Percentiles rank a stretch among this genome's conserved stretches.
Evolutionary conservation across 768 basidiomycete genomes (phyloP).

Genomic region (Jaapia argillacea): DNA sequence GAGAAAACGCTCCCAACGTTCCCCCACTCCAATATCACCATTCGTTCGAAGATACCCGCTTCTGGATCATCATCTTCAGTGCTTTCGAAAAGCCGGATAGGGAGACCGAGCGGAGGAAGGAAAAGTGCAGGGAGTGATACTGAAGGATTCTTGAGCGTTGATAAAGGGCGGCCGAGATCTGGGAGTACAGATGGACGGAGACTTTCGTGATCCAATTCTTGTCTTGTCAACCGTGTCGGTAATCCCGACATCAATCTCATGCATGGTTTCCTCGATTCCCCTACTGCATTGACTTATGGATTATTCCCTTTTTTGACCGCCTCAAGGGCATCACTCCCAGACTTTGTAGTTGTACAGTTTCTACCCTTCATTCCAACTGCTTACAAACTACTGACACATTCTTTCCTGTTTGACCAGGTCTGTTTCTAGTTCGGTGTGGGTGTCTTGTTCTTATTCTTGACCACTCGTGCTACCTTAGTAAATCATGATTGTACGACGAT

Average conservation of each 20-base stretch:
- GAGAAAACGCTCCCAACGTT: constrained; percentile 32
- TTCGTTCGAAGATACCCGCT: constrained; percentile 34
- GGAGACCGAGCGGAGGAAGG: constrained; percentile 25
- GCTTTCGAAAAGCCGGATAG: constrained; percentile 36
- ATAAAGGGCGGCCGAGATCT: background rate
- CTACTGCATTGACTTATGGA: background rate
- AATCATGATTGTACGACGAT: background rate
- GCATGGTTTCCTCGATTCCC: background rate
- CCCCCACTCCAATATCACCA: constrained; percentile 38
- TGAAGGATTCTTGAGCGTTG: background rate
- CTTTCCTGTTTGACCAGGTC: too few relatives aligned
- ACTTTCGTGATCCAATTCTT: background rate
- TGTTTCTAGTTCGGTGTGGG: background rate
- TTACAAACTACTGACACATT: too few relatives aligned
- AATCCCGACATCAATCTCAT: background rate
- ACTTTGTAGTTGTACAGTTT: background rate
- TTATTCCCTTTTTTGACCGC: background rate
- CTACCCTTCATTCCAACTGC: background rate
- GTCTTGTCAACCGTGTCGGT: background rate
- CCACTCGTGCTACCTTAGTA: background rate
- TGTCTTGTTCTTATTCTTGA: background rate
- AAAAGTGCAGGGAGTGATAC: constrained; percentile 24
- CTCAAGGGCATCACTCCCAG: background rate
- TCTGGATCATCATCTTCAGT: constrained; percentile 22
- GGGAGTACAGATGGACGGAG: background rate